Percentiles rank a stretch among this genome's conserved stretches.
These are phyloP conservation scores for Colletotrichum simmondsii DNA, from an alignment of 2,329 filamentous ascomycete genomes.

Conservation along the genomic window DNA sequence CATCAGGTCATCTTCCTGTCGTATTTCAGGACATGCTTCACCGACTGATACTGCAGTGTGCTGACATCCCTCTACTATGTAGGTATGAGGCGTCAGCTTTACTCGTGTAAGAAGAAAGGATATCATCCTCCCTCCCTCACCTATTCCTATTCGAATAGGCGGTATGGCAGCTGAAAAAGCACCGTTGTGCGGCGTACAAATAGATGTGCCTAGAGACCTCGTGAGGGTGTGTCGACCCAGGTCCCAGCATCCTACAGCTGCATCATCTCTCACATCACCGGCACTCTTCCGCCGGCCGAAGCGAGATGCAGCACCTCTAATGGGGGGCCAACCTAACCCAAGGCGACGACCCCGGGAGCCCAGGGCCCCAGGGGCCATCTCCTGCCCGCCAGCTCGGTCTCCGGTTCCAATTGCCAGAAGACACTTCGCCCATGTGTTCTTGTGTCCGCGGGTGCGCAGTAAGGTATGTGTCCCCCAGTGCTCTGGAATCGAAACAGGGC, in stretches of 20 bases:
- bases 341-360: background rate
- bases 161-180: background rate
- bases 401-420: background rate
- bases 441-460: background rate
- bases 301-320: conserved; percentile 22
- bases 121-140: background rate
- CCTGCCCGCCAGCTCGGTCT: conserved; percentile 26
- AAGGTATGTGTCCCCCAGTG: background rate
- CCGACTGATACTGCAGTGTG: background rate
- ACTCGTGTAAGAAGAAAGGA: background rate
- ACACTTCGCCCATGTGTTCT: background rate
- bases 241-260: background rate
- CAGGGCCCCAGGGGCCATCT: background rate
- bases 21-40: background rate
- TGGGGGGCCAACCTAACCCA: background rate
- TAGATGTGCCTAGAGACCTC: background rate
- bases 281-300: conserved; percentile 17
- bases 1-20: background rate
- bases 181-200: background rate
- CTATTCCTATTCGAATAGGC: background rate
- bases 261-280: conserved; percentile 25
- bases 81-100: background rate
- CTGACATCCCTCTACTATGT: background rate
- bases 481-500: conserved; percentile 16
- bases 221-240: background rate